Conservation (phyloP, 352 stramenopile genomes). For the Detonula confervacea region DNA sequence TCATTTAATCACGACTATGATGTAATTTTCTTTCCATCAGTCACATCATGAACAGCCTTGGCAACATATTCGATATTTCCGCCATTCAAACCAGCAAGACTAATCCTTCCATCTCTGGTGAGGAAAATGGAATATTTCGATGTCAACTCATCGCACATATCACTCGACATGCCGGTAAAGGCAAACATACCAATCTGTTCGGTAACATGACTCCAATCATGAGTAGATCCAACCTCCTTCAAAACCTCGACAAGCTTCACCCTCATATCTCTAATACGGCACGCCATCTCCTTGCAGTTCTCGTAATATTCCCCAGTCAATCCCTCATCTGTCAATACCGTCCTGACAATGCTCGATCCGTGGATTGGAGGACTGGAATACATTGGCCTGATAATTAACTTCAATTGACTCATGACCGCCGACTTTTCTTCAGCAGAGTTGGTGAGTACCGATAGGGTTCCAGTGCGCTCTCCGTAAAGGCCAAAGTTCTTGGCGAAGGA, state of each 20-base stretch:
- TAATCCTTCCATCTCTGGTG: constrained; percentile 97
- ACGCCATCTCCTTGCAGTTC: constrained; percentile 93
- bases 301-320: constrained; percentile 92
- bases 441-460: constrained; percentile 94
- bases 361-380: constrained; percentile 98
- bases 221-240: constrained; percentile 84
- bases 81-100: constrained; percentile 92
- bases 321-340: constrained; percentile 90
- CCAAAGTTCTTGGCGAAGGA: constrained; percentile 99
- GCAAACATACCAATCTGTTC: constrained; percentile 99
- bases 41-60: constrained; percentile 92
- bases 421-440: constrained; percentile 91
- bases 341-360: constrained; percentile 96
- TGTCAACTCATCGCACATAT: constrained; percentile 88
- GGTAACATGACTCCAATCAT: constrained; percentile 96
- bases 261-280: constrained; percentile 92
- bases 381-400: constrained; percentile 97
- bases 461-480: constrained; percentile 97
- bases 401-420: constrained; percentile 95
- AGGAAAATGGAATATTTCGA: constrained; percentile 98
- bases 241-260: constrained; percentile 86
- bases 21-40: constrained; percentile 75
- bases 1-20: no score
- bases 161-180: constrained; percentile 88
- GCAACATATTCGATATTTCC: constrained; percentile 96